These are phyloP conservation scores for Brassica rapa DNA, from an alignment of 345 rosid genomes.

Conservation along the genomic window DNA sequence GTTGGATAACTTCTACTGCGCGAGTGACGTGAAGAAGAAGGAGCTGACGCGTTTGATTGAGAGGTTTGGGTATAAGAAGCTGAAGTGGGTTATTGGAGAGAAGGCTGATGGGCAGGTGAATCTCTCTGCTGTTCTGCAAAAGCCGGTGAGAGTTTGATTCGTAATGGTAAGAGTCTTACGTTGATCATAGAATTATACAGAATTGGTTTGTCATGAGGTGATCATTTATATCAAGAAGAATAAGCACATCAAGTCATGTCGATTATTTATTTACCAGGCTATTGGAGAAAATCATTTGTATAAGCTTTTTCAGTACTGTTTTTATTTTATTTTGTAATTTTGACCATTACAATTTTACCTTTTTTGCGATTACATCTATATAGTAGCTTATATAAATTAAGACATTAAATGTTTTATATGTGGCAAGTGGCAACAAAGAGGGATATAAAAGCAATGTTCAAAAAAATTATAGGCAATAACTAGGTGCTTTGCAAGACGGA, in stretches of 20 bases:
- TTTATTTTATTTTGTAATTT: not conserved
- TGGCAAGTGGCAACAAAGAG: not conserved
- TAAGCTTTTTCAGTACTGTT: constrained; percentile 8
- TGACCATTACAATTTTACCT: not conserved
- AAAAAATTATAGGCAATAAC: too few relatives aligned
- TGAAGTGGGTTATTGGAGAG: constrained; percentile 95
- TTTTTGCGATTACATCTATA: not conserved
- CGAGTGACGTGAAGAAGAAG: constrained; percentile 66
- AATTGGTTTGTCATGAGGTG: not conserved
- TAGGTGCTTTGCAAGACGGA: too few relatives aligned
- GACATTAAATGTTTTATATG: not conserved
- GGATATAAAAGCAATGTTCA: not conserved
- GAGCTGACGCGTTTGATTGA: constrained; percentile 74
- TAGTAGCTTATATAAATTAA: not conserved
- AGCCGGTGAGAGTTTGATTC: constrained; percentile 68
- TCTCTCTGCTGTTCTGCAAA: constrained; percentile 89
- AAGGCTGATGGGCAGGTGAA: constrained; percentile 63
- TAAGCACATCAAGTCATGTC: constrained; percentile 16
- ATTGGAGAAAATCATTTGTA: constrained; percentile 14
- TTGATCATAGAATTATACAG: constrained; percentile 28
- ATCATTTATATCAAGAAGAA: constrained; percentile 17
- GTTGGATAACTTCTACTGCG: constrained; percentile 82
- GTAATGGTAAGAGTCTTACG: constrained; percentile 24
- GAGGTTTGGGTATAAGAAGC: constrained; percentile 85
- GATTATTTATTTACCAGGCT: not conserved